Base-by-base conservation (phyloP, 2,329 filamentous ascomycete species). In the Periconia sp. region DNA sequence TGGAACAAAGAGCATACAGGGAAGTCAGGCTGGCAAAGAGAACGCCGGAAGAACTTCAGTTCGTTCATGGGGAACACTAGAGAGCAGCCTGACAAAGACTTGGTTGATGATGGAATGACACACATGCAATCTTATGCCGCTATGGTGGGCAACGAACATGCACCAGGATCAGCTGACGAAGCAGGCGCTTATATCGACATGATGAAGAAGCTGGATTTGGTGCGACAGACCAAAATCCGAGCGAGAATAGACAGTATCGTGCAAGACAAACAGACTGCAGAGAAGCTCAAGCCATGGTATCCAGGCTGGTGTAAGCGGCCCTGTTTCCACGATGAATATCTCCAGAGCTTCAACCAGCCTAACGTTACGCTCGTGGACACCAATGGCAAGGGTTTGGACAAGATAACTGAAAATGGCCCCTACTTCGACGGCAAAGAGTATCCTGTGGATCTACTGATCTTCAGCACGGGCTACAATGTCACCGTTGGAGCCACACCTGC, bases 321-420 rank as follows among this genome's bases (percentile, higher is more conserved):
- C 0, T 79, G 76, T 19, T 86, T 86, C 68, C 81, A 81, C 68
- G 82, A 86, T 61, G 75, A 77, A 11, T 86, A 84, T 61, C 77
- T 87, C 1, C 63, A 75, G 10, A 54, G 78, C 0, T 88, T 87
- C 76, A 88, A 88, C 69, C 61, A 62, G 44, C 69, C 76, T 0
- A 79, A 85, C 59, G 84, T 88, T 2, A 74, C 77, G 10, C 78
- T 88, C 0, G 73, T 88, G 15, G 82, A 87, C 62, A 86, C 83
- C 0, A 70, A 81, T 41, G 82, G 81, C 6, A 76, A 77, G 58
- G 82, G 83, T 3, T 64, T 84, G 2, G 73, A 78, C 2, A 59
- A 66, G 1, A 65, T 82, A 3, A 84, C 79, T 1, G 47, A 70
- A 0, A 59, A 60, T 6, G 80, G 80, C 0, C 60, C 86, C 6